These are phyloP conservation scores for Pseudocercospora macadamiae DNA, from an alignment of 2,329 filamentous ascomycete genomes.

Conservation along the genomic window DNA sequence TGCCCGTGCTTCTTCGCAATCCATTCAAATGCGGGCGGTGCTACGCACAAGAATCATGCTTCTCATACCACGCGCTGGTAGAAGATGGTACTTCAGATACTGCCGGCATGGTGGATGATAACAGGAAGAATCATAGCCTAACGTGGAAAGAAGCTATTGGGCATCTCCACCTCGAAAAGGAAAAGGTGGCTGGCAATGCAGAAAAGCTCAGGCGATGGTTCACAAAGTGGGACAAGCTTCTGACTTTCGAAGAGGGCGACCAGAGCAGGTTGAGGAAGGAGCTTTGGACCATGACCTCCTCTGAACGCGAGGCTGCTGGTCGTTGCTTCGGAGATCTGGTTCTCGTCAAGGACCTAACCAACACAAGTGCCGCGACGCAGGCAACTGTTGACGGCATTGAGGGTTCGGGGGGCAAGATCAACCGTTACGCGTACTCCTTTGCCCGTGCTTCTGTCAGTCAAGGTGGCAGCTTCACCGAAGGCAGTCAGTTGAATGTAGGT, in stretches of 20 bases:
- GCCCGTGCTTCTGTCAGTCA: slow-evolving; percentile 58
- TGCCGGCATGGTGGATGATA: slow-evolving; percentile 75
- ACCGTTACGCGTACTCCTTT: slow-evolving; percentile 85
- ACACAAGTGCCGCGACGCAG: slow-evolving; percentile 17
- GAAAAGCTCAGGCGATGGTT: slow-evolving; percentile 76
- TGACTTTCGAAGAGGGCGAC: slow-evolving; percentile 94
- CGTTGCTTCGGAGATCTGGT: slow-evolving; percentile 88
- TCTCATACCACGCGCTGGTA: slow-evolving; percentile 88
- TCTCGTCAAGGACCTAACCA: slow-evolving; percentile 58
- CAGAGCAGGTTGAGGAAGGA: slow-evolving; percentile 84
- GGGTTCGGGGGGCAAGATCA: slow-evolving; percentile 72
- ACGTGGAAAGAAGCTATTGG: slow-evolving; percentile 74
- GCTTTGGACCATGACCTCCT: slow-evolving; percentile 93
- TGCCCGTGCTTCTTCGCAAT: slow-evolving; percentile 85
- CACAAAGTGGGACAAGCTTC: slow-evolving; percentile 86
- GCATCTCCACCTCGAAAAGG: slow-evolving; percentile 29
- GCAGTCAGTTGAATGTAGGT: slow-evolving; percentile 78
- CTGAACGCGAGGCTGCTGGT: slow-evolving; percentile 82
- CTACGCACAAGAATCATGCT: slow-evolving; percentile 88
- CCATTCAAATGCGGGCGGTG: slow-evolving; percentile 82
- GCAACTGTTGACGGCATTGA: slow-evolving; percentile 34
- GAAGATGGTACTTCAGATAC: slow-evolving; percentile 81
- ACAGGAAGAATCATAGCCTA: slow-evolving; percentile 37
- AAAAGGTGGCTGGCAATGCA: slow-evolving; percentile 59
- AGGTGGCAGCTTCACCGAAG: slow-evolving; percentile 80